A percentile compares a stretch with the other conserved stretches of the same genome.
phyloP scores from a whole-genome alignment of 1,139 yeast species.

The Pichia sp. region DNA sequence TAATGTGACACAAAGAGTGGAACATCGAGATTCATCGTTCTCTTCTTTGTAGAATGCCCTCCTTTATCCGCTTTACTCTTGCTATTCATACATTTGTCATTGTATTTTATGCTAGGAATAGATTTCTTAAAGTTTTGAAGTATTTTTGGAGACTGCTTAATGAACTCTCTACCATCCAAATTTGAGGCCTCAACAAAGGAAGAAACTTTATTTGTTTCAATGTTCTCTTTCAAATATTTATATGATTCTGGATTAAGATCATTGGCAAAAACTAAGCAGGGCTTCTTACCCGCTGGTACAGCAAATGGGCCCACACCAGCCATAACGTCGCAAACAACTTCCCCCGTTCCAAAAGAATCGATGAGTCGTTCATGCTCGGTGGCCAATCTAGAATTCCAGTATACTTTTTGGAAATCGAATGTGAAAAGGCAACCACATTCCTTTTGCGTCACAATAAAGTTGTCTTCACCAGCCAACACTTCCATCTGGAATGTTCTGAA shows the following conservation, averaged over 20 bases:
- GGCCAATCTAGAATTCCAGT: slow-evolving; percentile 94
- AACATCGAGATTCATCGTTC: slow-evolving; percentile 34
- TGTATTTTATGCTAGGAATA: slow-evolving; percentile 21
- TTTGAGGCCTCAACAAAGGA: slow-evolving; percentile 62
- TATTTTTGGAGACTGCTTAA: slow-evolving; percentile 53
- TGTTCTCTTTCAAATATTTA: slow-evolving; percentile 63
- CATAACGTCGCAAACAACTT: slow-evolving; percentile 86
- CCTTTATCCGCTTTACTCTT: background rate
- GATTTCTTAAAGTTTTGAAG: slow-evolving; percentile 3
- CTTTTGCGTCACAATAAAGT: slow-evolving; percentile 76
- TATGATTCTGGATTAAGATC: slow-evolving; percentile 89
- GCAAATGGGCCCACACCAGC: slow-evolving; percentile 99
- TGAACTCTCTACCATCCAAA: slow-evolving; percentile 80
- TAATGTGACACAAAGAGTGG: slow-evolving; percentile 68
- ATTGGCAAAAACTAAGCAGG: slow-evolving; percentile 78
- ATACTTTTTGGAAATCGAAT: slow-evolving; percentile 89
- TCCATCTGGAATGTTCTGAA: slow-evolving; percentile 94
- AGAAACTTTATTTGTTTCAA: slow-evolving; percentile 57
- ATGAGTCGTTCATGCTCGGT: slow-evolving; percentile 90
- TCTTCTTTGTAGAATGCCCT: slow-evolving; percentile 24
- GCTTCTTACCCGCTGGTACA: slow-evolving; percentile 88
- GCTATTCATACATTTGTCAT: slow-evolving; percentile 23
- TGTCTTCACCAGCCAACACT: slow-evolving; percentile 76
- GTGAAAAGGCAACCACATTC: slow-evolving; percentile 84
- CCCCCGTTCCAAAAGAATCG: slow-evolving; percentile 52